Conservation (phyloP, 2,329 filamentous ascomycete species). For the Macrophomina pseudophaseolina region DNA sequence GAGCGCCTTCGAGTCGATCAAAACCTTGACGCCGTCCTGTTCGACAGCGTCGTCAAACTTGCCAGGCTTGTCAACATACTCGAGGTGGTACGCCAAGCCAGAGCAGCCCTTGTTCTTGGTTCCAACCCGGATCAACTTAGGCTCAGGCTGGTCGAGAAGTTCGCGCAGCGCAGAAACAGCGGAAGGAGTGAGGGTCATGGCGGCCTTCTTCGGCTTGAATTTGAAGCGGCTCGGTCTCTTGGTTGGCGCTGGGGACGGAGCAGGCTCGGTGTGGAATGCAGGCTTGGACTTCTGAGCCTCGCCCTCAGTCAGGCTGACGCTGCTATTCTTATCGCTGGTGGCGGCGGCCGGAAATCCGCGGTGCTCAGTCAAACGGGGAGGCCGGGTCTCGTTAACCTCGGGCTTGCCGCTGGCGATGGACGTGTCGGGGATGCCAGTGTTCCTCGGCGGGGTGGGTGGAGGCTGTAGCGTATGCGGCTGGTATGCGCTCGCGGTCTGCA, state of each 20-base stretch:
- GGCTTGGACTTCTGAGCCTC: slow-evolving; percentile 72
- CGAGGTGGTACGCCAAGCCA: slow-evolving; percentile 88
- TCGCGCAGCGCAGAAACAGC: slow-evolving; percentile 79
- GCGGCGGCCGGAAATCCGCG: slow-evolving; percentile 29
- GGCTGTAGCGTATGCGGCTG: slow-evolving; percentile 64
- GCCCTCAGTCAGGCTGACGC: slow-evolving; percentile 61
- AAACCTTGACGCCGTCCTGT: slow-evolving; percentile 92
- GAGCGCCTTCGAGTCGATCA: slow-evolving; percentile 96
- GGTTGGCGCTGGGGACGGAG: slow-evolving; percentile 30
- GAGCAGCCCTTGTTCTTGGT: slow-evolving; percentile 95
- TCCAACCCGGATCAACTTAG: slow-evolving; percentile 91
- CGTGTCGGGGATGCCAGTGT: slow-evolving; percentile 62
- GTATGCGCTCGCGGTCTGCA: slow-evolving; percentile 70
- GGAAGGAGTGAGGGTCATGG: slow-evolving; percentile 80
- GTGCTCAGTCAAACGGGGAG: slow-evolving; percentile 48
- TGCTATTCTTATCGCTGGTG: slow-evolving; percentile 28
- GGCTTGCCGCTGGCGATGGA: slow-evolving; percentile 62
- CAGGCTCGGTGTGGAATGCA: slow-evolving; percentile 6
- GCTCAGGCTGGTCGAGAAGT: slow-evolving; percentile 82
- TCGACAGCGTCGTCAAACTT: slow-evolving; percentile 90
- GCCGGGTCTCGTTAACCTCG: slow-evolving; percentile 53
- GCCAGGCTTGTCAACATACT: slow-evolving; percentile 91
- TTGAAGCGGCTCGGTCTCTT: slow-evolving; percentile 67
- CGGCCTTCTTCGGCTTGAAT: slow-evolving; percentile 83
- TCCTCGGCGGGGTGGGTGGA: slow-evolving; percentile 62